Evolutionary conservation across 495 filamentous ascomycete species (phyloP), one percentile per base, ranked within the genome.

Genomic region (Tetracladium marchalianum): DNA sequence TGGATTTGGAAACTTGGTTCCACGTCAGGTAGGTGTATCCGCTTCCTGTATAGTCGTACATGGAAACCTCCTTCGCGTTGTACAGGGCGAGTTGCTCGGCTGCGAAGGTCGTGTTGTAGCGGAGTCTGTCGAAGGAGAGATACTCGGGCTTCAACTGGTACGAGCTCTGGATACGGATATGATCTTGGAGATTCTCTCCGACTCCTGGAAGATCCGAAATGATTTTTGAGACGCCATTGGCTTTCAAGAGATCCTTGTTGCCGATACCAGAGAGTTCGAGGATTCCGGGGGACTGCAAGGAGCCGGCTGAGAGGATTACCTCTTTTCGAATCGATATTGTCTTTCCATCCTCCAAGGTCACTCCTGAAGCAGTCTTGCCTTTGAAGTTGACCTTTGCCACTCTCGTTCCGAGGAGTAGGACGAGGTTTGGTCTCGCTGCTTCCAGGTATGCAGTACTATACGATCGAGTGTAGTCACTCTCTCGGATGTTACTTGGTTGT

Each of bases 171-270:
- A 66, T 45, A 32, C 65, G 57, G 17, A 65, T 47, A 44, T 81
- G 77, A 55, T 81, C 76, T 50, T 80, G 76, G 65, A 80, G 77
- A 60, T 81, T 80, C 16, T 73, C 66, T 47, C 77, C 77, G 42
- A 80, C 75, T 41, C 75, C 75, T 0, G 76, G 75, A 33, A 78
- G 68, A 47, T 79, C 68, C 22, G 22, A 27, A 24, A 80, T 66
- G 8, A 75, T 44, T 9, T 69, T 71, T 58, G 67, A 55, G 41
- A 81, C 68, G n/a, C 76, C 75, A 35, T 62, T 71, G 17, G 66
- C 66, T 42, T 53, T 49, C 0, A 72, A 58, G 11, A 68, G 52
- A 33, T 59, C 13, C n/a, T 31, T 31, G 34, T 39, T 38, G 1
- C 54, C 54, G 35, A 57, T 53, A 4, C 54, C 54, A 18, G 50